Base-by-base conservation (phyloP, 805 yeast genomes). In the Candida montana region DNA sequence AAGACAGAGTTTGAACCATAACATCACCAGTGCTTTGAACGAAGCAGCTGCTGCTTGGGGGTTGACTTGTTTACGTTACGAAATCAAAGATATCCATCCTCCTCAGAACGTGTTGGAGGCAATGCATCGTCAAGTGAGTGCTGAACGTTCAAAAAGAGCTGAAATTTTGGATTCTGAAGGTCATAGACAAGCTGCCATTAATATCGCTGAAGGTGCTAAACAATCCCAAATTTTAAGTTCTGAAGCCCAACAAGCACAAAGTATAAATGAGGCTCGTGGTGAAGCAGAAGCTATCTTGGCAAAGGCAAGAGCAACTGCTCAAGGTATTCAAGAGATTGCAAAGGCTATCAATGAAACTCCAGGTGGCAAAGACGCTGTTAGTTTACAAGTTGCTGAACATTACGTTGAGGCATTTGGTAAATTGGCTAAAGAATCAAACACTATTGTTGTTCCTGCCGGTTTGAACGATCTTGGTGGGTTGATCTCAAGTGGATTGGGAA, bases 1-100 rank as follows among this genome's bases (percentile, higher is more conserved):
- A 61, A 74, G 95, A 61, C 90, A 83, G 57, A 57, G 73, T 26
- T 71, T 86, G 51, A 86, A 86, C 62, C 61, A 63, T 49, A 83
- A 83, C 64, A 86, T 86, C 61, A 85, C 89, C 41, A 57, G 69
- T n/a, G 85, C 82, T 4, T 77, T 86, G 56, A 86, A 87, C 58
- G 93, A 84, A 54, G 95, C 95, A 13, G 86, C 95, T 11, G 66
- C 68, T 41, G 88, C 77, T 39, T 86, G 95, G 95, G 95, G 95
- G 41, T 81, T 86, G 43, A 73, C 75, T 55, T 87, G 95, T 57
- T 68, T 86, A 47, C 75, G 95, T 56, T 85, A 87, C 62, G 95
- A 86, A 61, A 85, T 86, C 63, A 75, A 89, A 56, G 95, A 86
- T 58, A 86, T 86, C 45, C 89, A 86, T 58, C 95, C 95, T 2